Conservation (phyloP, 139 green algal genomes). For the Closterium sp. region DNA sequence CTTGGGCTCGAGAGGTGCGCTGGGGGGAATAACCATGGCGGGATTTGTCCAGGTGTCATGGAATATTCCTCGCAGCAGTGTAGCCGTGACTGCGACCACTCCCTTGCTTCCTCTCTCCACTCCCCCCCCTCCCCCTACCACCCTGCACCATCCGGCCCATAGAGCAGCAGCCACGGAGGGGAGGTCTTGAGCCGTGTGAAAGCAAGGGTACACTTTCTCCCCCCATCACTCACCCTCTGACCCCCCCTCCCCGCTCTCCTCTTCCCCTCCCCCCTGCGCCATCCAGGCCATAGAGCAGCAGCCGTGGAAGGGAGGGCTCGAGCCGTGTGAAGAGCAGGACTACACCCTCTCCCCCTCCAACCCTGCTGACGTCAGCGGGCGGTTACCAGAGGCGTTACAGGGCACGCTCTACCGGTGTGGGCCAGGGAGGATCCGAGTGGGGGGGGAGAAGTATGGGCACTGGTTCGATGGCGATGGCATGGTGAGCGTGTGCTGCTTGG, state of each 20-base stretch:
- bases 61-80: background rate
- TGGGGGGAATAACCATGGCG: background rate
- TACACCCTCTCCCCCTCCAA: background rate
- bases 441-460: slow-evolving; percentile 43
- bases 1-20: background rate
- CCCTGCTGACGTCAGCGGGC: background rate
- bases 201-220: too few relatives aligned
- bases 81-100: too few relatives aligned
- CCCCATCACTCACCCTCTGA: background rate
- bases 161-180: too few relatives aligned
- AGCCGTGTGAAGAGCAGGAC: slow-evolving; percentile 13
- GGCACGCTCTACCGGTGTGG: slow-evolving; percentile 29
- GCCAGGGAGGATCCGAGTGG: slow-evolving; percentile 36
- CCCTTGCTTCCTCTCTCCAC: background rate
- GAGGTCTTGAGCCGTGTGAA: too few relatives aligned
- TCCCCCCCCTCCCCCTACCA: background rate
- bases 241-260: too few relatives aligned
- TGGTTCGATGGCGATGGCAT: slow-evolving; percentile 57
- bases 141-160: too few relatives aligned
- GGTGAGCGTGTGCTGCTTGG: background rate
- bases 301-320: slow-evolving; percentile 20
- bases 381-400: slow-evolving; percentile 22
- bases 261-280: too few relatives aligned
- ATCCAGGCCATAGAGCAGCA: background rate
- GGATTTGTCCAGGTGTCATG: background rate